Conservation (phyloP, 345 rosid genomes). For the Gossypium thurberi region DNA sequence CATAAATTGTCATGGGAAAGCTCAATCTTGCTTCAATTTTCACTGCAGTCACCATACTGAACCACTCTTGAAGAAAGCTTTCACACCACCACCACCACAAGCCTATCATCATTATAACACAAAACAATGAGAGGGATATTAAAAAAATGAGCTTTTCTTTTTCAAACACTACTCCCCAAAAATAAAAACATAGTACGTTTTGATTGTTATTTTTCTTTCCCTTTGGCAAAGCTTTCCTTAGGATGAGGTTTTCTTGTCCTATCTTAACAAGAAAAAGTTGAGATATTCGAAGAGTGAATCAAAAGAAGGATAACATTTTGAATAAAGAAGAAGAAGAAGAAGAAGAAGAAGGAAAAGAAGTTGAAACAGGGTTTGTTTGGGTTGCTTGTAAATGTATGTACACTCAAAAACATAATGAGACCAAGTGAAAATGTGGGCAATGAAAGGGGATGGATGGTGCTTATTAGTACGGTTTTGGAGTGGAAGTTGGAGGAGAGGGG, state of each 20-base stretch:
- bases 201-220: not conserved
- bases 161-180: not conserved
- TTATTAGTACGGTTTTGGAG: constrained; percentile 5
- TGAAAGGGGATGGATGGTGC: not conserved
- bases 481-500: constrained; percentile 9
- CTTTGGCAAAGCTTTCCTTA: not conserved
- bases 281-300: not conserved
- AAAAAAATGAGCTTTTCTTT: not conserved
- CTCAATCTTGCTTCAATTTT: constrained; percentile 9
- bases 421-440: constrained; percentile 6
- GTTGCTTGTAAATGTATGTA: not conserved
- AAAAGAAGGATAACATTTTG: not conserved
- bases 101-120: constrained; percentile 8
- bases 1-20: not conserved
- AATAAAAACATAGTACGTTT: constrained; percentile 2
- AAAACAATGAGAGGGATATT: not conserved
- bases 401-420: constrained; percentile 11
- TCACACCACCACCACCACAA: constrained; percentile 7
- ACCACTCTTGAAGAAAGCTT: constrained; percentile 6
- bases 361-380: not conserved
- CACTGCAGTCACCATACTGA: constrained; percentile 5
- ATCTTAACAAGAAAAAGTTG: not conserved
- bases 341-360: not conserved
- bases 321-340: not conserved
- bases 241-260: constrained; percentile 6